Evolutionary conservation across 1,284 basidiomycete species (phyloP).

Genomic region (Pterulicium gracile): DNA sequence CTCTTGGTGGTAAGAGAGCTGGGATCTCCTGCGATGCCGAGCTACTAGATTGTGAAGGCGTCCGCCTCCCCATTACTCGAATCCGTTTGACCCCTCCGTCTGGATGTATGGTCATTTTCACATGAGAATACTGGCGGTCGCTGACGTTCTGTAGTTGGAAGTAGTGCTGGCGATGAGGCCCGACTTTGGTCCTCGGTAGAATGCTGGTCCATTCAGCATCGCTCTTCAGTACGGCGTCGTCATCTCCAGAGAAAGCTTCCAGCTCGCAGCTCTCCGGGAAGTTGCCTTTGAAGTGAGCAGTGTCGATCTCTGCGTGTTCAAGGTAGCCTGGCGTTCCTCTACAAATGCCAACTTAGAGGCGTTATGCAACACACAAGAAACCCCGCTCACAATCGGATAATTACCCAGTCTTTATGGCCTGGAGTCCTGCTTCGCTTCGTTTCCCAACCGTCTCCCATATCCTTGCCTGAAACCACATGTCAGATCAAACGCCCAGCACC

Average conservation of each 20-base stretch:
- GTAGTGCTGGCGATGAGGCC: conserved; percentile 85
- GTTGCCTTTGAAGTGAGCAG: conserved; percentile 93
- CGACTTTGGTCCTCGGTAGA: conserved; percentile 70
- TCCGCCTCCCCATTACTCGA: conserved; percentile 66
- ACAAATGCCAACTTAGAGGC: neutral
- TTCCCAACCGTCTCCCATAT: conserved; percentile 99
- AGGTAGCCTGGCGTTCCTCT: conserved; percentile 66
- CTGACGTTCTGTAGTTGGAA: conserved; percentile 68
- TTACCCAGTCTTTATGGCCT: conserved; percentile 84
- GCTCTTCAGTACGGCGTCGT: conserved; percentile 27
- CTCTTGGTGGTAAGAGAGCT: conserved; percentile 3
- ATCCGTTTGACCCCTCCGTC: conserved; percentile 95
- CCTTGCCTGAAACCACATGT: conserved; percentile 35
- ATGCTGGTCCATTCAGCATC: conserved; percentile 63
- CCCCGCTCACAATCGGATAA: conserved; percentile 72
- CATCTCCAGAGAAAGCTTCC: conserved; percentile 48
- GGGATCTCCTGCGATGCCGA: conserved; percentile 4
- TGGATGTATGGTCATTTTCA: conserved; percentile 84
- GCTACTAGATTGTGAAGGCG: conserved; percentile 10
- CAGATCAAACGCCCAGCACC: conserved; percentile 2
- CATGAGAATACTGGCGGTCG: conserved; percentile 64
- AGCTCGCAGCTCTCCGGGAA: conserved; percentile 87
- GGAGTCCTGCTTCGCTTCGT: conserved; percentile 79
- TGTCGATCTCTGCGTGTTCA: conserved; percentile 82
- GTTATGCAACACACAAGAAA: neutral